A percentile compares a stretch with the other conserved stretches of the same genome.
Evolutionary conservation across 768 basidiomycete genomes (phyloP).

Genomic region (Cantharellus anzutake): DNA sequence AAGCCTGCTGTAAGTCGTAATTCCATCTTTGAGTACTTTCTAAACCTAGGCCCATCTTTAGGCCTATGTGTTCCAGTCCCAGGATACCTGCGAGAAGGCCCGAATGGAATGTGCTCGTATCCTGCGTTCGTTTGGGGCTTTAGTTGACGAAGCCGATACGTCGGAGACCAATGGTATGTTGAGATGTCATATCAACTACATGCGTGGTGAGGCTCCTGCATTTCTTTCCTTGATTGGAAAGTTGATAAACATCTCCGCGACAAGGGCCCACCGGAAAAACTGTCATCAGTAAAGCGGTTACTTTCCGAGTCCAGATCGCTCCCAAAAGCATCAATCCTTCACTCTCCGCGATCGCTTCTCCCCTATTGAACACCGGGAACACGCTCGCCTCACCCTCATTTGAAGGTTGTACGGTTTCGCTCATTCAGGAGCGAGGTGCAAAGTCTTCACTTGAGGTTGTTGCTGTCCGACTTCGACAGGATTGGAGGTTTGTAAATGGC

Average conservation of each 20-base stretch:
- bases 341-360: background rate
- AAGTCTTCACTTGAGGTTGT: background rate
- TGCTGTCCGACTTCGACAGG: background rate
- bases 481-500: background rate
- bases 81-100: conserved; percentile 32
- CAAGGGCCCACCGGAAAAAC: background rate
- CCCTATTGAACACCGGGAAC: background rate
- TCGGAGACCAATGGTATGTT: conserved; percentile 30
- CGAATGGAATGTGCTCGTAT: conserved; percentile 55
- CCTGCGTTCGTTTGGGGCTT: conserved; percentile 50
- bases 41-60: background rate
- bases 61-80: conserved; percentile 21
- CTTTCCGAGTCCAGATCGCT: conserved; percentile 1
- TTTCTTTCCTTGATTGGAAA: background rate
- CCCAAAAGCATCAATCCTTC: background rate
- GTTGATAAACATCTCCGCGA: background rate
- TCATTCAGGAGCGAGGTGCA: conserved; percentile 1
- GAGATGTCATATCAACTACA: conserved; percentile 59
- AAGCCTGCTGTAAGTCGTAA: conserved; percentile 45
- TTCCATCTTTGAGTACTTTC: conserved; percentile 15
- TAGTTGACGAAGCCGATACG: conserved; percentile 39
- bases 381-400: background rate
- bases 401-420: background rate
- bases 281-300: background rate
- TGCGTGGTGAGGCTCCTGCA: conserved; percentile 18